These are phyloP conservation scores for Aspergillus sp. DNA, from an alignment of 2,329 filamentous ascomycete species.

Conservation along the genomic window DNA sequence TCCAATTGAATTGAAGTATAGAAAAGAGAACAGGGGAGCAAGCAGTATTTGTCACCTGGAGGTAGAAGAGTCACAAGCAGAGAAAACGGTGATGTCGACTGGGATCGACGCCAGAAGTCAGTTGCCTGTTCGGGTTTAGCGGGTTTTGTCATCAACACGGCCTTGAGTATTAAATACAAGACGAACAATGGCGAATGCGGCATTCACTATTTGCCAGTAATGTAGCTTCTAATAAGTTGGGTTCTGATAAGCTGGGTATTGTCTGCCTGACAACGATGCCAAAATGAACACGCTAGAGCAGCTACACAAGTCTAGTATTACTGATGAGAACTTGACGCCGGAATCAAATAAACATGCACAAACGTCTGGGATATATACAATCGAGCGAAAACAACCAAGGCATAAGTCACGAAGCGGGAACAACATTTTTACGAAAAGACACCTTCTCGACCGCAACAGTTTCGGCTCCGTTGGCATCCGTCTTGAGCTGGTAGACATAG, in stretches of 20 bases:
- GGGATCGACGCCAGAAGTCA: slow-evolving; percentile 18
- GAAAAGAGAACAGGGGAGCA: neutral
- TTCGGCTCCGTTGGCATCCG: slow-evolving; percentile 68
- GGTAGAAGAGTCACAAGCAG: slow-evolving; percentile 6
- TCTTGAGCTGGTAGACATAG: slow-evolving; percentile 84
- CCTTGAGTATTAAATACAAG: too few relatives aligned
- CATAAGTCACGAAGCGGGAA: slow-evolving; percentile 46
- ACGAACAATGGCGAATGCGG: too few relatives aligned
- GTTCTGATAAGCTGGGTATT: too few relatives aligned
- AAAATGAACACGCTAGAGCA: too few relatives aligned
- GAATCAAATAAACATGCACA: slow-evolving; percentile 4
- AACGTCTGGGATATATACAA: slow-evolving; percentile 28
- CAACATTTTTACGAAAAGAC: slow-evolving; percentile 71
- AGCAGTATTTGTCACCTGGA: slow-evolving; percentile 1
- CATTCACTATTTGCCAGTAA: too few relatives aligned
- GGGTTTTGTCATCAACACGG: slow-evolving; percentile 1
- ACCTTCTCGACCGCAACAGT: slow-evolving; percentile 81
- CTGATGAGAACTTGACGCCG: neutral
- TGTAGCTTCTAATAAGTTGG: too few relatives aligned
- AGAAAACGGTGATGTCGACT: slow-evolving; percentile 12
- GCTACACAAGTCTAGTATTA: too few relatives aligned
- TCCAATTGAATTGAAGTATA: slow-evolving; percentile 1
- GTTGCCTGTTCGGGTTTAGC: slow-evolving; percentile 24
- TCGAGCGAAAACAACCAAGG: slow-evolving; percentile 5
- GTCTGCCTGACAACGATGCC: too few relatives aligned